Base-by-base conservation (phyloP, 306 rosid genomes). In the Senna siamea region DNA sequence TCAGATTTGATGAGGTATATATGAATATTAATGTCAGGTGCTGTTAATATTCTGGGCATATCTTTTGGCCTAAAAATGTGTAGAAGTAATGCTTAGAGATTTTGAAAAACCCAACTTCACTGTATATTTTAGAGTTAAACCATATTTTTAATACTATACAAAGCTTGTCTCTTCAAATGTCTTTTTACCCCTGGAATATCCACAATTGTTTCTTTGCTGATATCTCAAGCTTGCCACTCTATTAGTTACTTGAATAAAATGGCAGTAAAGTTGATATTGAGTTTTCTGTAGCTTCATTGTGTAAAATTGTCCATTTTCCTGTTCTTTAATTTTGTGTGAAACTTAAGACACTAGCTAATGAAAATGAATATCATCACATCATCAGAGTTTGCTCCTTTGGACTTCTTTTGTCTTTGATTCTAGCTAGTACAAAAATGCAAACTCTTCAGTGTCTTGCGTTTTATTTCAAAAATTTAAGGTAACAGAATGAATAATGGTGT, bases 1-100 rank as follows among this genome's bases (percentile, higher is more conserved):
- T 92, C 78, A 83, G 98, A 89, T 94, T 94, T 77, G 98, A 94
- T 37, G 96, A 94, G 98, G 98, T 94, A 85, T 60, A 41, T 11
- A 30, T 69, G n/a, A 59, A 43, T 53, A 17, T 38, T 32, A 30
- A 34, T n/a, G 52, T n/a, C 58, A 47, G 35, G n/a, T 30, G 37
- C 72, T 68, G 47, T 66, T 44, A 2, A 38, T 4, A 38, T 35
- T 56, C 53, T 60, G 65, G 37, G 32, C 67, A 15, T 38, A 70
- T 75, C n/a, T 66, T 48, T 7, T 53, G 37, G 77, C 22, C 44
- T 50, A 26, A 26, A 26, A 26, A 1, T 26, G 30, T 28, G 23
- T 14, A 8, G 50, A 67, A 56, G 37, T 58, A 14, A 68, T 7
- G 44, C 19, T 34, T 46, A 12, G 35, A 34, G 0, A 46, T 59